phyloP scores from a whole-genome alignment of 176 grass and related monocot genomes.

The Microstegium vimineum region DNA sequence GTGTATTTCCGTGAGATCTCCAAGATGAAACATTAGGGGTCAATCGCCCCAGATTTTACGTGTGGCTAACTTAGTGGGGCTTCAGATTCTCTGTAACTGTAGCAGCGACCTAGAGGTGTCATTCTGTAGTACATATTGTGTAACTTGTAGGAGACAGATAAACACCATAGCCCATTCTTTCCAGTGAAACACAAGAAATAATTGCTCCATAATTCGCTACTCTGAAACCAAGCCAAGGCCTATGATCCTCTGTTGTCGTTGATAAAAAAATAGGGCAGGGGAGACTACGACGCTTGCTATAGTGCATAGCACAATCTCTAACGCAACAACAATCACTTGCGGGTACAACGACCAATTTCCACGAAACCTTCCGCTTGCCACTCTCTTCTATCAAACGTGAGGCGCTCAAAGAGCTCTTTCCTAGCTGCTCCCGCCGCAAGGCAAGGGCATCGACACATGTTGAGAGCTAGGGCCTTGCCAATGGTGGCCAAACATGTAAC shows the following conservation, averaged over 20 bases:
- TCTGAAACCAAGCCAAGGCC: neutral
- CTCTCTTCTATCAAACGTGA: too few species aligned
- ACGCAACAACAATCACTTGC: too few species aligned
- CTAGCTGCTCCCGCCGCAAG: too few species aligned
- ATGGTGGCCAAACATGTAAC: too few species aligned
- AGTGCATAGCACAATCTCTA: too few species aligned
- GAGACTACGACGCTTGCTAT: too few species aligned
- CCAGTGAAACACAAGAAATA: neutral
- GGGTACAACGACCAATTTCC: too few species aligned
- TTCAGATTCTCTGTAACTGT: constrained; percentile 14
- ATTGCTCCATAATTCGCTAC: neutral
- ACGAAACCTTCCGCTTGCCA: too few species aligned
- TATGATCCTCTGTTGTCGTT: neutral
- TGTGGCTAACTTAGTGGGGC: constrained; percentile 6
- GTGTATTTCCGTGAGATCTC: constrained; percentile 44
- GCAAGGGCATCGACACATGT: too few species aligned
- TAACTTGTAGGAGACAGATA: constrained; percentile 25
- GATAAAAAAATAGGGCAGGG: too few species aligned
- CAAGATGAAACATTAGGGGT: constrained; percentile 11
- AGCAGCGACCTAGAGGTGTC: neutral
- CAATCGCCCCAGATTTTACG: neutral
- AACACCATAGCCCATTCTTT: constrained; percentile 23
- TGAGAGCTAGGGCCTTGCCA: too few species aligned
- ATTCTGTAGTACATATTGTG: constrained; percentile 39
- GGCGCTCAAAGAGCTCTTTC: too few species aligned